Conservation (phyloP, 176 grass and related monocot species). For the Elymus sibiricus region DNA sequence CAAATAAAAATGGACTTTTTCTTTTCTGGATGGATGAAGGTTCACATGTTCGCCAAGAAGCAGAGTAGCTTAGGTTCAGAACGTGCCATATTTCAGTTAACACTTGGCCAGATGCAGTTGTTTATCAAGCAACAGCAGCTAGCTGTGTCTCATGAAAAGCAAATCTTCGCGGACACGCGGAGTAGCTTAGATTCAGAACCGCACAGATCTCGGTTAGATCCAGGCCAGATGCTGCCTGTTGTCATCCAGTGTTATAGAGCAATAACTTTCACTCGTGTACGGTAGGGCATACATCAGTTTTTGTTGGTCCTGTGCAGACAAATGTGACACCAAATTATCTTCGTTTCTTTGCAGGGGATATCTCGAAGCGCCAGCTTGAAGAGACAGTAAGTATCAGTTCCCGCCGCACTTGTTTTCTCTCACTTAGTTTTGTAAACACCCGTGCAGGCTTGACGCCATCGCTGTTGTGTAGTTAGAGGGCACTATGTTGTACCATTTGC, state of each 20-base stretch:
- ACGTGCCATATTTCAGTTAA: not conserved
- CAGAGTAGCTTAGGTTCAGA: not conserved
- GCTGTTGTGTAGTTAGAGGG: too few species aligned
- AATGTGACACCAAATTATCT: not conserved
- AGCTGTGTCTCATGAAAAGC: not conserved
- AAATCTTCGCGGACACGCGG: too few species aligned
- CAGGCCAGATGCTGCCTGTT: too few species aligned
- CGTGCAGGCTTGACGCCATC: too few species aligned
- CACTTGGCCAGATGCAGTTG: not conserved
- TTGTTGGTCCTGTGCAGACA: not conserved
- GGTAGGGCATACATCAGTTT: not conserved
- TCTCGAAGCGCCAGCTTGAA: conserved; percentile 57
- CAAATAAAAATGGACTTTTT: not conserved
- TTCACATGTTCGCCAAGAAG: not conserved
- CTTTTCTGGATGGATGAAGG: not conserved
- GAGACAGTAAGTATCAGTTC: conserved; percentile 51
- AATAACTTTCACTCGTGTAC: too few species aligned
- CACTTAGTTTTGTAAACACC: not conserved
- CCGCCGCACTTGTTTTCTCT: not conserved
- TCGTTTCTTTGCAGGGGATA: conserved; percentile 33
- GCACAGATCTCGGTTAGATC: too few species aligned
- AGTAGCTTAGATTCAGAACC: too few species aligned
- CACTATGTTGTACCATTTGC: too few species aligned
- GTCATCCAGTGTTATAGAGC: too few species aligned
- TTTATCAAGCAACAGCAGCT: not conserved